Base-by-base conservation (phyloP, 2,329 filamentous ascomycete genomes). In the Ophiostoma quercus region DNA sequence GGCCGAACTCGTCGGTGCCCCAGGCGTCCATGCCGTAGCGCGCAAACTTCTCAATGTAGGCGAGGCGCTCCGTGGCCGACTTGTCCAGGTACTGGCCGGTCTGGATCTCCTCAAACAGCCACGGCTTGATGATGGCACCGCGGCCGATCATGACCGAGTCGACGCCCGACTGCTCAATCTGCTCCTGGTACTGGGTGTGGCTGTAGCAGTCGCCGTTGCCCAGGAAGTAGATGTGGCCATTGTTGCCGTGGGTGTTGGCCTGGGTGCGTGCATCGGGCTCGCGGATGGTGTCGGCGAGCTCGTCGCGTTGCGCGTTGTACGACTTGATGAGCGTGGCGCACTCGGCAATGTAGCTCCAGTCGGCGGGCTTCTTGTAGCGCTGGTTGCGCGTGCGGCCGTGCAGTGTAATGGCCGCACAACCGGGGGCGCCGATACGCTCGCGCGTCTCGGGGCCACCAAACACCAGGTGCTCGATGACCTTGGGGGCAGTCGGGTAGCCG, bases 91-190 rank as follows among this genome's bases (percentile, higher is more conserved):
- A 97, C 79, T 98, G 95, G 5, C 91, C 91, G 73, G 88, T 86
- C 74, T 92, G 87, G 69, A 99, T 98, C 80, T 99, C 95, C 79
- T 99, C 95, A 77, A 98, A 99, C 73, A 99, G 84, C 95, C 95
- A 99, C 0, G 95, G 95, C 81, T 99, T 99, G 81, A 98, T 92
- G 71, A 99, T 85, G 11, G 95, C 95, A 70, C 95, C 95, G 72
- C 95, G 91, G n/a, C 90, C 95, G 72, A 98, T 88, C 95, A 99
- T 98, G 77, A 97, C 91, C n/a, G 88, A 88, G 81, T 98, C 94
- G 65, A 98, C 93, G 66, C 87, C 87, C 47, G 92, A 86, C 71
- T 94, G 86, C 66, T 90, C 84, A 54, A 98, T 83, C 76, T 95
- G 89, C 70, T 88, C 82, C 73, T 88, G 88, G 81, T 98, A 98